Evolutionary conservation across 2,329 filamentous ascomycete genomes (phyloP).

Genomic region (Ciborinia camelliae): DNA sequence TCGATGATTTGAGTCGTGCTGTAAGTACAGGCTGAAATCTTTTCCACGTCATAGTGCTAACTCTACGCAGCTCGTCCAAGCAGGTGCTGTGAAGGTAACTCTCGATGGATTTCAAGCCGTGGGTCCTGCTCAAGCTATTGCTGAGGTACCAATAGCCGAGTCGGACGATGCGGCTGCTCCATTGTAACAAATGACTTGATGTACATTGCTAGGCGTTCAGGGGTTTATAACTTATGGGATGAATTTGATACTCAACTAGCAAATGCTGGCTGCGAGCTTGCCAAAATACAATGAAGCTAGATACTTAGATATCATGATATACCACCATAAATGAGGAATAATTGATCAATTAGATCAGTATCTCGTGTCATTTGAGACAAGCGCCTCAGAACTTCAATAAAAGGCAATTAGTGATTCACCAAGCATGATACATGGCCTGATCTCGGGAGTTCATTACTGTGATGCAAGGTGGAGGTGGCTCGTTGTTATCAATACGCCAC

Average conservation of each 20-base stretch:
- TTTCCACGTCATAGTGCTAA: constrained; percentile 26
- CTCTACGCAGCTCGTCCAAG: constrained; percentile 72
- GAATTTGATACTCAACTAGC: constrained; percentile 11
- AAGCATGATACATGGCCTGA: background rate
- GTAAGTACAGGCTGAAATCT: constrained; percentile 54
- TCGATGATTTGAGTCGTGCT: constrained; percentile 87
- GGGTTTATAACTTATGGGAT: background rate
- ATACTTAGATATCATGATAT: constrained; percentile 10
- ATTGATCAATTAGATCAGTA: constrained; percentile 15
- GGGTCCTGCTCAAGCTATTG: constrained; percentile 29
- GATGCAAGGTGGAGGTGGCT: constrained; percentile 14
- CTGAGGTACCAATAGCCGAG: constrained; percentile 33
- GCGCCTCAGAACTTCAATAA: background rate
- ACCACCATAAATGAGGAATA: constrained; percentile 1
- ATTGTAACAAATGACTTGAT: constrained; percentile 18
- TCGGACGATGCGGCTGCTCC: constrained; percentile 32
- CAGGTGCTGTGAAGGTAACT: constrained; percentile 84
- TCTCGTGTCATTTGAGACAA: constrained; percentile 8
- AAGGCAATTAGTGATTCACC: constrained; percentile 6
- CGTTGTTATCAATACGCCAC: constrained; percentile 12
- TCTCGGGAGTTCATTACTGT: constrained; percentile 6
- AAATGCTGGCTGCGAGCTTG: constrained; percentile 1
- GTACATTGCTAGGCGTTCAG: constrained; percentile 26
- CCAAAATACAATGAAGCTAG: constrained; percentile 2
- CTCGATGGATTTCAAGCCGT: constrained; percentile 74